Percentiles rank a stretch among this genome's conserved stretches.
phyloP scores from a whole-genome alignment of 2,329 filamentous ascomycete species.

The Monosporascus sp. region DNA sequence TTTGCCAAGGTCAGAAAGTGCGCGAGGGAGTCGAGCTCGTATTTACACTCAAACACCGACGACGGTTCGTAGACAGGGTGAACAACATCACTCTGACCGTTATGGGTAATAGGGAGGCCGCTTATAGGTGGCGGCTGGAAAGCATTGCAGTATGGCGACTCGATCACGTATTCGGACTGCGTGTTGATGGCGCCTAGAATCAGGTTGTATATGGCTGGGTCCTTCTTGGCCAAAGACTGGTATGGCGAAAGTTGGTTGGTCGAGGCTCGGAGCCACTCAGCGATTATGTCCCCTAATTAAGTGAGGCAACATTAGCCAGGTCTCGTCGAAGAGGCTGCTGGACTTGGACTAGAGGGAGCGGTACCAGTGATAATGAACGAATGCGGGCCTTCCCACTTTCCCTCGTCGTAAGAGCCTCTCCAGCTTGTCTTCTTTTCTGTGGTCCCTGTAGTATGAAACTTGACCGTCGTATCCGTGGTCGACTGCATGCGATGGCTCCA shows the following conservation, averaged over 20 bases:
- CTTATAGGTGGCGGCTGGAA: conserved; percentile 92
- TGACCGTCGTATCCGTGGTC: conserved; percentile 81
- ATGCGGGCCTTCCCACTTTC: conserved; percentile 76
- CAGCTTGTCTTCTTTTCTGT: conserved; percentile 40
- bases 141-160: conserved; percentile 94
- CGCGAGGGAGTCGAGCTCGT: conserved; percentile 92
- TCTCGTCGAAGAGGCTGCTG: not conserved
- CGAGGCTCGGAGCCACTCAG: conserved; percentile 87
- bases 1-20: conserved; percentile 84
- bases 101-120: conserved; percentile 63
- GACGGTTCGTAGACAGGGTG: conserved; percentile 81
- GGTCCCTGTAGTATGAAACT: conserved; percentile 74
- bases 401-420: conserved; percentile 42
- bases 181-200: conserved; percentile 94
- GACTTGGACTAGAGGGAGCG: not conserved
- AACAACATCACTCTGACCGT: conserved; percentile 77
- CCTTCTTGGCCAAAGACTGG: conserved; percentile 75
- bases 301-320: not conserved
- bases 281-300: conserved; percentile 65
- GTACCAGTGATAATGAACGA: conserved; percentile 84
- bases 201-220: conserved; percentile 69
- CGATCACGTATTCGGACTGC: conserved; percentile 89
- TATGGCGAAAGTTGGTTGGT: conserved; percentile 93
- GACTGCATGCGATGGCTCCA: conserved; percentile 39
- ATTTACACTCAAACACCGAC: conserved; percentile 96